Evolutionary conservation across 768 basidiomycete species (phyloP), one percentile per base, ranked within the genome.

Genomic region (Lactarius evosmus): DNA sequence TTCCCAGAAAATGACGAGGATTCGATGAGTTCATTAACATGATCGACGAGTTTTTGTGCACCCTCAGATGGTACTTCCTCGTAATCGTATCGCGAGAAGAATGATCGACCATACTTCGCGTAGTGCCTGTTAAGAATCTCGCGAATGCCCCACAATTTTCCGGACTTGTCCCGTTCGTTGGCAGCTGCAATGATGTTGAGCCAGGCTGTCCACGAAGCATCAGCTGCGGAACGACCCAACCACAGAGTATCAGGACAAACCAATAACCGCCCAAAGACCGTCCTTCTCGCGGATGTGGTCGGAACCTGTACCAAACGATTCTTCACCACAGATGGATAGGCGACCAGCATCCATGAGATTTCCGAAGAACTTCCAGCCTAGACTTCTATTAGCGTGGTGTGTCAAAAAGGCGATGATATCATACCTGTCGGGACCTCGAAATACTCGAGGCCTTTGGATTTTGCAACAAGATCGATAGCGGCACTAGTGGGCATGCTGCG

Each of bases 261-360:
- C 95, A 51, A 98, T 80, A 68, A 99, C 82, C 55, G 97, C 97
- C 97, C 97, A 99, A 53, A 99, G 79, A 68, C 97, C 97, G 70
- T 99, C 97, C 82, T 99, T 99, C 81, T 99, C 97, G 66, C 97
- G 91, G 70, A 99, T 96, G 76, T 99, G 97, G 77, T 99, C 97
- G 16, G 96, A 98, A n/a, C 97, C 97, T 8, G 97, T 99, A 62
- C 97, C 97, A 75, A 99, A 99, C 4, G 93, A 95, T 78, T 99
- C 97, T 75, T 99, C 97, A 62, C 97, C 97, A 72, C 97, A 99
- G 73, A 99, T 98, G 56, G 96, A 98, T 56, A 99, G 84, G 50
- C 93, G 84, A 0, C 95, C 96, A 22, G 97, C 97, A 74, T 99
- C 97, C 97, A 99, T 99, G 70, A 99, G 80, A 78, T 98, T 99